Percentiles rank a stretch among this genome's conserved stretches.
These are phyloP conservation scores for Globisporangium carolinianum DNA, from an alignment of 352 stramenopile species.

Conservation along the genomic window DNA sequence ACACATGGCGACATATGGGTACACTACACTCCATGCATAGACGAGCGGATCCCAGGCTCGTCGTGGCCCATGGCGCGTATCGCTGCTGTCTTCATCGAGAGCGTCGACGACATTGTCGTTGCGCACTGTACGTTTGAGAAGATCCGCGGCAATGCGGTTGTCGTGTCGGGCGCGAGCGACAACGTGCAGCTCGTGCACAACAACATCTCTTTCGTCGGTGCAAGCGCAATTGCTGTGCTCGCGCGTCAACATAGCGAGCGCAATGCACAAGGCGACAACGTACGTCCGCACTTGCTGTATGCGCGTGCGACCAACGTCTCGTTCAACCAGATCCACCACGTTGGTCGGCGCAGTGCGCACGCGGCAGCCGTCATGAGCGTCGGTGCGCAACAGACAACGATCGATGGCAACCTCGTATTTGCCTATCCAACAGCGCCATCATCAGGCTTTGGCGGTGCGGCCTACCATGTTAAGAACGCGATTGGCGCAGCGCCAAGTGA, in stretches of 20 bases:
- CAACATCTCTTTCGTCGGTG: constrained; percentile 61
- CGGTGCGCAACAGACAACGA: constrained; percentile 34
- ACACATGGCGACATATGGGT: no score
- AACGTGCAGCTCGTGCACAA: constrained; percentile 52
- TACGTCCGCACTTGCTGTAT: constrained; percentile 34
- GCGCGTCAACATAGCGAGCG: constrained; percentile 19
- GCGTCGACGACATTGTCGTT: constrained; percentile 33
- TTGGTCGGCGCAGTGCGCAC: constrained; percentile 42
- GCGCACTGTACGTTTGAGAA: constrained; percentile 63
- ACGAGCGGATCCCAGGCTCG: constrained; percentile 32
- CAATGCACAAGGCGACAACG: constrained; percentile 29
- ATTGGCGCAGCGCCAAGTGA: constrained; percentile 25
- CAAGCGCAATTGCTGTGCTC: constrained; percentile 43
- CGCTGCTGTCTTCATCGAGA: constrained; percentile 61
- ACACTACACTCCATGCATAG: constrained; percentile 8
- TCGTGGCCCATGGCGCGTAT: constrained; percentile 52
- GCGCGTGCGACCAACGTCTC: constrained; percentile 41
- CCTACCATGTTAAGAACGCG: constrained; percentile 41
- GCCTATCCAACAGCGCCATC: constrained; percentile 14
- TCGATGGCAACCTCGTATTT: constrained; percentile 59
- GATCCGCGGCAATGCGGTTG: constrained; percentile 60
- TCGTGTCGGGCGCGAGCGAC: constrained; percentile 53
- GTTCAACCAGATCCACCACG: constrained; percentile 73
- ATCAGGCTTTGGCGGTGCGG: not conserved
- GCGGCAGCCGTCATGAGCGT: constrained; percentile 50